Evolutionary conservation across 2,329 filamentous ascomycete species (phyloP), one percentile per base, ranked within the genome.

Genomic region (Penicillium sp.): DNA sequence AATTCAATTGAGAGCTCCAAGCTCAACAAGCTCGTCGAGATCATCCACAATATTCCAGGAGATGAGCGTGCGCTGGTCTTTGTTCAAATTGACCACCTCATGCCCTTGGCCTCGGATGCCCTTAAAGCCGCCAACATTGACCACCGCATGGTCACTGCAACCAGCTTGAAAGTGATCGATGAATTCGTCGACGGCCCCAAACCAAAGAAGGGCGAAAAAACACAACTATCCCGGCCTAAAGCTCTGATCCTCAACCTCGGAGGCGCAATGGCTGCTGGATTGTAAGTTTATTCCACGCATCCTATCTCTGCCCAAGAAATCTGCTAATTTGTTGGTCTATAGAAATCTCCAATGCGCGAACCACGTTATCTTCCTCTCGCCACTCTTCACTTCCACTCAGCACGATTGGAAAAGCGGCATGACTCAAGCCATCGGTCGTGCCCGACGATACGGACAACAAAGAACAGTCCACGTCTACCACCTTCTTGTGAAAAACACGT

Each of bases 291-390:
- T 32, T 36, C 27, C 34, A 24, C 34, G 16, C 18, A 22, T 36
- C 21, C 49, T 16, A 24, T 9, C 24, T 4, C 10, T 3, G 34
- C 21, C 11, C 21, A 4, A 43, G 13, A 5, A n/a, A 24, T 43
- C 38, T 16, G 54, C 54, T 65, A 53, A 62, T 49, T 52, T 14
- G 50, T 24, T 32, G 34, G n/a, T 50, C 14, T 39, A 32, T 54
- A 84, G 81, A 9, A 89, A 89, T 58, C 70, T 89, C 1, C 82
- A 84, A 44, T 79, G 79, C 38, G 85, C 85, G 0, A 88, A 87
- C 57, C 84, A 89, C 54, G 74, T 88, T 34, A 79, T 89, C 31
- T 89, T 89, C 66, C 67, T 87, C 2, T 78, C 80, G 0, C 85
- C 86, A 0, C 68, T 86, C 8, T 70, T 84, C 1, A 71, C 77